Evolutionary conservation across 2,329 filamentous ascomycete species (phyloP).

Genomic region (Coniosporium tulheliwenetii): DNA sequence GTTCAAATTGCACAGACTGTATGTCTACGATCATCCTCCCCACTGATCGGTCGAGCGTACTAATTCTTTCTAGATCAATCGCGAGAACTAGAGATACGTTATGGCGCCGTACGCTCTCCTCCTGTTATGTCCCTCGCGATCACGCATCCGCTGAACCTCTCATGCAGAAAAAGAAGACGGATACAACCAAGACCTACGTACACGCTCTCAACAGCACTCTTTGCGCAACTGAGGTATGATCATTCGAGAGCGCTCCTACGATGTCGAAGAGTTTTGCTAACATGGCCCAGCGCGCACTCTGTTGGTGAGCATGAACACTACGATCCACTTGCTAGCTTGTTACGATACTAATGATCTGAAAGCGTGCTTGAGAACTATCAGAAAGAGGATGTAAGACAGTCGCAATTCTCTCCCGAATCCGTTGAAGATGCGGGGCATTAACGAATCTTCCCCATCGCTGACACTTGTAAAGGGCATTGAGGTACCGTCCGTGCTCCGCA

Average conservation of each 20-base stretch:
- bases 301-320: conserved; percentile 36
- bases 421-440: background rate
- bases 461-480: conserved; percentile 45
- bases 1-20: conserved; percentile 73
- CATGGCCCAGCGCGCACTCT: conserved; percentile 49
- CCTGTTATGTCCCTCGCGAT: too few species aligned
- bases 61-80: conserved; percentile 47
- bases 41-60: too few species aligned
- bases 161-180: conserved; percentile 57
- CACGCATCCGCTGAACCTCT: too few species aligned
- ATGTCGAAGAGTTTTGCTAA: too few species aligned
- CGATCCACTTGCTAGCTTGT: too few species aligned
- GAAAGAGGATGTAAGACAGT: conserved; percentile 53
- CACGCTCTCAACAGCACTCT: conserved; percentile 85
- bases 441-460: background rate
- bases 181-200: conserved; percentile 81
- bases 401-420: conserved; percentile 2
- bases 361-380: conserved; percentile 87
- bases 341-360: too few species aligned
- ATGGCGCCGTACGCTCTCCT: conserved; percentile 36
- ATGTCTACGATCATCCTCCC: too few species aligned
- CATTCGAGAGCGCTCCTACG: too few species aligned
- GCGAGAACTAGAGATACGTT: conserved; percentile 82
- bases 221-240: conserved; percentile 56
- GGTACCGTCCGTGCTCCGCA: conserved; percentile 69